Conservation (phyloP, 768 basidiomycete genomes). For the Mycena polygramma region DNA sequence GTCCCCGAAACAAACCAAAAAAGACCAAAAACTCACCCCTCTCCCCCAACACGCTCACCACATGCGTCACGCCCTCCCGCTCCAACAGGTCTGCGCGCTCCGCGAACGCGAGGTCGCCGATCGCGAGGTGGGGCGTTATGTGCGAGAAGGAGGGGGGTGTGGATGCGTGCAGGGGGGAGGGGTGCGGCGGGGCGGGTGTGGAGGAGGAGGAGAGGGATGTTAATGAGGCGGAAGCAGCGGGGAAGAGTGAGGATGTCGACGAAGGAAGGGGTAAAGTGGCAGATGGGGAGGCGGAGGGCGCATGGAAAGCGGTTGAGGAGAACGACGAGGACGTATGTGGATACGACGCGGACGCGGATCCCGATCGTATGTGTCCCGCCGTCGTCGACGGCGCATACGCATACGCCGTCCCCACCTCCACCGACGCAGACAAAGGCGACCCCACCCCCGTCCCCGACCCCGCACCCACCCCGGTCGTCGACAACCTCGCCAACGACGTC, state of each 20-base stretch:
- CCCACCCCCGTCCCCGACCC: too few species aligned
- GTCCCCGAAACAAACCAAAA: too few species aligned
- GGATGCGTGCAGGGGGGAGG: background rate
- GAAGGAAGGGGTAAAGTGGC: too few species aligned
- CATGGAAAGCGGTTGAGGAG: background rate
- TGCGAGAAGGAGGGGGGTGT: slow-evolving; percentile 45
- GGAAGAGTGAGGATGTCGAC: background rate
- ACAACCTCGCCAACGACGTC: too few species aligned
- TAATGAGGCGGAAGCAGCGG: background rate
- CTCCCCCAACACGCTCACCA: slow-evolving; percentile 63
- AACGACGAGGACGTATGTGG: background rate
- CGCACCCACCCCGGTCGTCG: too few species aligned
- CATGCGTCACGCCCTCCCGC: slow-evolving; percentile 63
- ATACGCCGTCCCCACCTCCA: too few species aligned
- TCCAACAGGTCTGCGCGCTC: slow-evolving; percentile 52
- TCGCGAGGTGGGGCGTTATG: slow-evolving; percentile 59
- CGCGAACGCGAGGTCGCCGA: slow-evolving; percentile 63
- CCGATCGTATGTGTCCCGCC: too few species aligned
- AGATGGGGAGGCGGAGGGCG: background rate
- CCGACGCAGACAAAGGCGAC: too few species aligned
- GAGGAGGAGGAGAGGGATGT: background rate
- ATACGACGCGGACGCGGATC: too few species aligned
- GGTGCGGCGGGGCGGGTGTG: background rate
- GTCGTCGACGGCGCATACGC: too few species aligned
- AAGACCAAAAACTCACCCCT: slow-evolving; percentile 35